Conservation (phyloP, 768 basidiomycete species). For the Tulasnella sp. region DNA sequence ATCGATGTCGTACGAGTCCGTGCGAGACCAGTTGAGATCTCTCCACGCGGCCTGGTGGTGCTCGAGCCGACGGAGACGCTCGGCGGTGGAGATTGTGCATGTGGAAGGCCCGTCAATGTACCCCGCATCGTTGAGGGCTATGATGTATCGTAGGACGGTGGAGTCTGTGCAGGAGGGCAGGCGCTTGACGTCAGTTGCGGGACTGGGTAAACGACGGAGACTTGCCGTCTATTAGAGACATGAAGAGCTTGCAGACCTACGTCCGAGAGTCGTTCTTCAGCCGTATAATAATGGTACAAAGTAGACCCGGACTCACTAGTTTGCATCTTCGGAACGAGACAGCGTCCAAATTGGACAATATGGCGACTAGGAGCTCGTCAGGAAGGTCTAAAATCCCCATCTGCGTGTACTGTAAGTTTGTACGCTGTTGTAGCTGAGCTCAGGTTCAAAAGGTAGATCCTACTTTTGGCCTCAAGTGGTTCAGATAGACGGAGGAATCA, state of each 20-base stretch:
- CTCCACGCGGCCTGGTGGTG: conserved; percentile 4
- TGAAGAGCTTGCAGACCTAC: conserved; percentile 1
- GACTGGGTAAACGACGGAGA: neutral
- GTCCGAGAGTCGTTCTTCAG: no score
- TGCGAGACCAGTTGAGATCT: neutral
- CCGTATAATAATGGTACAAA: neutral
- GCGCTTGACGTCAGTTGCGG: neutral
- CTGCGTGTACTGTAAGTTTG: neutral
- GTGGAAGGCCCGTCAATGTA: conserved; percentile 5
- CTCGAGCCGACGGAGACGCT: neutral
- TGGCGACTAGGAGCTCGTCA: neutral
- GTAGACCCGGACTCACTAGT: neutral
- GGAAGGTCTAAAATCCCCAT: conserved; percentile 6
- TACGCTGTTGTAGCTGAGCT: no score
- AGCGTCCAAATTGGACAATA: neutral
- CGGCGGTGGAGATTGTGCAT: neutral
- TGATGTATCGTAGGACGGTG: neutral
- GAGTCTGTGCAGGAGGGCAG: neutral
- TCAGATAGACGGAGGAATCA: no score
- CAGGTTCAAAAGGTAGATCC: no score
- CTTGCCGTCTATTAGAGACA: neutral
- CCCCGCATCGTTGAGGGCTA: neutral
- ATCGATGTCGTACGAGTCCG: neutral
- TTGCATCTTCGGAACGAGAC: neutral
- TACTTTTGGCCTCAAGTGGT: no score